Percentiles rank a stretch among this genome's conserved stretches.
phyloP scores from a whole-genome alignment of 805 yeast genomes.

The Hanseniaspora taiwanica region DNA sequence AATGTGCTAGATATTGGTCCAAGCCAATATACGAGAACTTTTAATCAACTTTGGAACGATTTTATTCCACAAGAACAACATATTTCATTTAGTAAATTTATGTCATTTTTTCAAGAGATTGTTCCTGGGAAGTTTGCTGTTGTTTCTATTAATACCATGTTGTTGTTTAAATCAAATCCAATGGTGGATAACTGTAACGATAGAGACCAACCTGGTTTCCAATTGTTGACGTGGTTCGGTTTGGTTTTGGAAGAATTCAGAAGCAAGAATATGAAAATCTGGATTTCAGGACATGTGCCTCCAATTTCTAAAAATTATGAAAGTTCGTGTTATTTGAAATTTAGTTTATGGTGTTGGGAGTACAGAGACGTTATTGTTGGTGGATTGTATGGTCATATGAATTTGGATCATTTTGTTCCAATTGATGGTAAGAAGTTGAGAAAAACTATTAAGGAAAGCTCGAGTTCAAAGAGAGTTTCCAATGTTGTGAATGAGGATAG shows the following conservation, averaged over 20 bases:
- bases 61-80: constrained; percentile 68
- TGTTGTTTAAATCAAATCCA: constrained; percentile 65
- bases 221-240: constrained; percentile 67
- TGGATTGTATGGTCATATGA: constrained; percentile 82
- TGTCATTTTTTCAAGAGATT: constrained; percentile 63
- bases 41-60: constrained; percentile 58
- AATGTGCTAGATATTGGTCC: constrained; percentile 80
- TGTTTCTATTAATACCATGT: constrained; percentile 64
- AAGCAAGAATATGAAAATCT: constrained; percentile 62
- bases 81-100: constrained; percentile 62
- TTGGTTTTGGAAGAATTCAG: constrained; percentile 60
- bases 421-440: constrained; percentile 41
- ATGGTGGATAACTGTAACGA: constrained; percentile 68
- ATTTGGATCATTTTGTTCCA: constrained; percentile 74
- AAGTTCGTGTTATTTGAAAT: constrained; percentile 57
- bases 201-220: constrained; percentile 68
- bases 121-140: constrained; percentile 70
- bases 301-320: constrained; percentile 72
- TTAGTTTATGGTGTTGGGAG: constrained; percentile 70
- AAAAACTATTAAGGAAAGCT: constrained; percentile 1
- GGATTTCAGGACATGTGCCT: constrained; percentile 85
- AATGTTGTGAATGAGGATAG: not conserved
- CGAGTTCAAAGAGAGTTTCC: constrained; percentile 3
- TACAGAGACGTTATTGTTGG: constrained; percentile 76
- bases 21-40: constrained; percentile 70